These are phyloP conservation scores for Boletus reticulatus DNA, from an alignment of 768 basidiomycete genomes.

Conservation along the genomic window DNA sequence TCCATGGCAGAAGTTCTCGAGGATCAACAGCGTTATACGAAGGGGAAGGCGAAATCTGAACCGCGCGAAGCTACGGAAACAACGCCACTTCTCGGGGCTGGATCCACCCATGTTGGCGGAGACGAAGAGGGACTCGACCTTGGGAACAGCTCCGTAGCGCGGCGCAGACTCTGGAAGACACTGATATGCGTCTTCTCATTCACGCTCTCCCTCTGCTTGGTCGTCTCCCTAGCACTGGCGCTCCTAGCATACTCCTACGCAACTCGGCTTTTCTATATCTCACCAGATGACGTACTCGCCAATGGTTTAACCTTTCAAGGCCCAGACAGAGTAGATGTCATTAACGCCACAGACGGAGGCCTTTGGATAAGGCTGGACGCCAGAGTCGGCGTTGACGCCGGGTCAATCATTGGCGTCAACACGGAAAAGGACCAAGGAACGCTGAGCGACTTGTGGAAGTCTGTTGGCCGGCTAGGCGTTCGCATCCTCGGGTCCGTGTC, in stretches of 20 bases:
- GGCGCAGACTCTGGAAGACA: slow-evolving; percentile 32
- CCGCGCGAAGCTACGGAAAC: slow-evolving; percentile 26
- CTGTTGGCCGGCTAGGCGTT: slow-evolving; percentile 67
- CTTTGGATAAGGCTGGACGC: slow-evolving; percentile 60
- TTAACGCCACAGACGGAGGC: slow-evolving; percentile 60
- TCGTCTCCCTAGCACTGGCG: slow-evolving; percentile 42
- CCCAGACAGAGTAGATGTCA: slow-evolving; percentile 59
- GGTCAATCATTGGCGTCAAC: slow-evolving; percentile 55
- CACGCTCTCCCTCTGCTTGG: slow-evolving; percentile 50
- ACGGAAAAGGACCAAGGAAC: slow-evolving; percentile 42
- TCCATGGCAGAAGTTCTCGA: slow-evolving; percentile 22
- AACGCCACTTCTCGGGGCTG: slow-evolving; percentile 29
- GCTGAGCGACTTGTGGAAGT: slow-evolving; percentile 55
- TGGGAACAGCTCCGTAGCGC: slow-evolving; percentile 18
- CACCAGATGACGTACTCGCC: slow-evolving; percentile 57
- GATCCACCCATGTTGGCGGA: slow-evolving; percentile 16
- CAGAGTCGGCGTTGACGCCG: slow-evolving; percentile 67
- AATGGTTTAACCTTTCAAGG: slow-evolving; percentile 55
- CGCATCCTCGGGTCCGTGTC: slow-evolving; percentile 53
- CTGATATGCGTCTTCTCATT: slow-evolving; percentile 52
- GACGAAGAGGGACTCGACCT: slow-evolving; percentile 23
- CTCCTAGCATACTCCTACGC: slow-evolving; percentile 69
- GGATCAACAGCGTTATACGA: slow-evolving; percentile 9
- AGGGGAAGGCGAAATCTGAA: slow-evolving; percentile 29
- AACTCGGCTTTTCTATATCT: slow-evolving; percentile 48